Evolutionary conservation across 768 basidiomycete species (phyloP).

Genomic region (Boletellus sp.): DNA sequence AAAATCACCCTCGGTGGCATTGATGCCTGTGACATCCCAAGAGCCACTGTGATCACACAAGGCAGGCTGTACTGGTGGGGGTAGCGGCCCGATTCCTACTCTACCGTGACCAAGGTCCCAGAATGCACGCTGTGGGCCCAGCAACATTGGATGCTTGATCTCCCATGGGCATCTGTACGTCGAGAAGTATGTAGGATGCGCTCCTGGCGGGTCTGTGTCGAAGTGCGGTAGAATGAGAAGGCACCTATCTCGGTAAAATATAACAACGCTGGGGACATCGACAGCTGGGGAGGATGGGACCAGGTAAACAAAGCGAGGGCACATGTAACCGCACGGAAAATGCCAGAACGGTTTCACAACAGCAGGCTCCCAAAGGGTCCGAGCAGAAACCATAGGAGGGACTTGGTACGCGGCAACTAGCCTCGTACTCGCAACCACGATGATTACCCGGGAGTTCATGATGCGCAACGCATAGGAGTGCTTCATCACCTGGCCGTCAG

Average conservation of each 20-base stretch:
- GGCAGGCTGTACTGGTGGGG: slow-evolving; percentile 1
- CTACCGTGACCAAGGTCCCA: slow-evolving; percentile 11
- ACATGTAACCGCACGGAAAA: slow-evolving; percentile 7
- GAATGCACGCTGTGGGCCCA: slow-evolving; percentile 13
- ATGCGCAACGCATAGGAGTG: slow-evolving; percentile 7
- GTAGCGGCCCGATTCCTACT: slow-evolving; percentile 2
- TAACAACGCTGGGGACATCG: slow-evolving; percentile 4
- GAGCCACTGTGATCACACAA: slow-evolving; percentile 2
- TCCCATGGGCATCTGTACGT: slow-evolving; percentile 7
- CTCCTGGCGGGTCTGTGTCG: slow-evolving; percentile 5
- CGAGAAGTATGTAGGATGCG: slow-evolving; percentile 13
- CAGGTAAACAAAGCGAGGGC: slow-evolving; percentile 7
- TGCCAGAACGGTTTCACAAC: slow-evolving; percentile 4
- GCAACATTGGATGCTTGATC: slow-evolving; percentile 3
- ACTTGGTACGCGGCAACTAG: slow-evolving; percentile 5
- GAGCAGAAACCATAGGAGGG: neutral
- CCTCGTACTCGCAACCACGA: slow-evolving; percentile 1
- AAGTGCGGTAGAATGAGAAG: slow-evolving; percentile 10
- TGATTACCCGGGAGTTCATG: slow-evolving; percentile 6
- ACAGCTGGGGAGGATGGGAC: slow-evolving; percentile 11
- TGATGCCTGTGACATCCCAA: slow-evolving; percentile 5
- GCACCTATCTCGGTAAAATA: slow-evolving; percentile 8
- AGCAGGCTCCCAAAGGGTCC: neutral
- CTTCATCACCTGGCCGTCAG: neutral
- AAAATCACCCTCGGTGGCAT: slow-evolving; percentile 1